Conservation (phyloP, 2,329 filamentous ascomycete species). For the Aspergillus sp. region DNA sequence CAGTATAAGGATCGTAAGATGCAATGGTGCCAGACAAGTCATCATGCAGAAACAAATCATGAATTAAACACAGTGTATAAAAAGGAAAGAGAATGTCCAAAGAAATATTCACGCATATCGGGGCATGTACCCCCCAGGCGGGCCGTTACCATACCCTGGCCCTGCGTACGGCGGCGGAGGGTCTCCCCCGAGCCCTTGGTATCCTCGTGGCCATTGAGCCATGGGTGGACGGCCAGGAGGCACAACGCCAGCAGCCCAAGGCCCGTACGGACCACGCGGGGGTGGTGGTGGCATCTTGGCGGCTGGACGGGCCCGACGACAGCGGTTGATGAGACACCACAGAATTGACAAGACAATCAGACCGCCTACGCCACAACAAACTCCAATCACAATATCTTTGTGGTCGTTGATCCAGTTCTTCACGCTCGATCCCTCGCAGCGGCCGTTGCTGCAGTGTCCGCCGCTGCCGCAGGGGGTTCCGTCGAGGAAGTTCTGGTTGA, state of each 20-base stretch:
- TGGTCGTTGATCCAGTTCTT: slow-evolving; percentile 72
- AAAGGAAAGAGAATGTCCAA: background rate
- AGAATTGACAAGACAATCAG: slow-evolving; percentile 68
- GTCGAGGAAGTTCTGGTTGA: slow-evolving; percentile 91
- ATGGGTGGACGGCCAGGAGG: slow-evolving; percentile 11
- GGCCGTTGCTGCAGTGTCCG: slow-evolving; percentile 74
- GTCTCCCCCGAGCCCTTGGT: slow-evolving; percentile 21
- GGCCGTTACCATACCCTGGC: slow-evolving; percentile 4
- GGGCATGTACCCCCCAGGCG: slow-evolving; percentile 9
- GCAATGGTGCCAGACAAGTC: background rate
- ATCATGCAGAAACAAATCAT: background rate
- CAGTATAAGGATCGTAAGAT: slow-evolving; percentile 1
- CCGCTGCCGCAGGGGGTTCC: slow-evolving; percentile 81
- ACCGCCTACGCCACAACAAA: slow-evolving; percentile 68
- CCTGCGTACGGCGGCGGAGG: slow-evolving; percentile 20
- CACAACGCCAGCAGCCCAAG: slow-evolving; percentile 11
- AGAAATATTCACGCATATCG: slow-evolving; percentile 25
- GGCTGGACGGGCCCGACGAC: slow-evolving; percentile 41
- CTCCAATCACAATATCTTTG: slow-evolving; percentile 77
- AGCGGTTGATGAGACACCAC: slow-evolving; percentile 63
- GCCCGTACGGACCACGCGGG: slow-evolving; percentile 6
- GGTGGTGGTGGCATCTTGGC: slow-evolving; percentile 18
- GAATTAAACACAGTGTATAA: background rate
- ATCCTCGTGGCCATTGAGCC: slow-evolving; percentile 24
- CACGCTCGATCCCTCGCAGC: slow-evolving; percentile 73